Percentiles rank a stretch among this genome's conserved stretches.
Conservation (phyloP, 2,329 filamentous ascomycete genomes). For the Coniochaeta hoffmannii region DNA sequence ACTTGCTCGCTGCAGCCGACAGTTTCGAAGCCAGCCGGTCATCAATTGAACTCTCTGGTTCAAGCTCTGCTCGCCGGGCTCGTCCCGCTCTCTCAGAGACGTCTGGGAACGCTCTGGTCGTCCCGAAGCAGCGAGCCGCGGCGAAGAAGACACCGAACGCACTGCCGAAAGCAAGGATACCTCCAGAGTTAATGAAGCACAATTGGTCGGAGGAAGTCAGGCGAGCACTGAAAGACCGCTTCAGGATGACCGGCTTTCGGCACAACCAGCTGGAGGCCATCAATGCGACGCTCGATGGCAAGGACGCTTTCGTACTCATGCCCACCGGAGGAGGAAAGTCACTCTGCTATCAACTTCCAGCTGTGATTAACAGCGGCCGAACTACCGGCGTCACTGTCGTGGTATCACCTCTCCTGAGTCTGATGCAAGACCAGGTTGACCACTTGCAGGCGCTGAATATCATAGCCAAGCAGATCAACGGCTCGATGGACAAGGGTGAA, state of each 20-base stretch:
- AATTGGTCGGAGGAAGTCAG: constrained; percentile 85
- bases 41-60: constrained; percentile 14
- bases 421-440: constrained; percentile 95
- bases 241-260: constrained; percentile 79
- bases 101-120: constrained; percentile 35
- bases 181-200: constrained; percentile 52
- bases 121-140: constrained; percentile 21
- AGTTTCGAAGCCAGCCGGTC: constrained; percentile 38
- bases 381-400: constrained; percentile 87
- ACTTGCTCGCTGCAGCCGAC: constrained; percentile 44
- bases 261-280: constrained; percentile 92
- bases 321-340: constrained; percentile 96
- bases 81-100: constrained; percentile 38
- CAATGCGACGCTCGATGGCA: constrained; percentile 79
- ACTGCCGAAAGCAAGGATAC: constrained; percentile 28
- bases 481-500: constrained; percentile 58
- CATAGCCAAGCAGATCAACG: constrained; percentile 74
- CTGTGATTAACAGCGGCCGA: constrained; percentile 71
- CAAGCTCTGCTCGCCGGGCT: constrained; percentile 10
- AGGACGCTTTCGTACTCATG: constrained; percentile 95
- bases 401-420: constrained; percentile 85
- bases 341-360: constrained; percentile 90
- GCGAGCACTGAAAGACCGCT: constrained; percentile 70
- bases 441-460: constrained; percentile 71
- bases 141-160: constrained; percentile 21